phyloP scores from a whole-genome alignment of 129 eudicot species.

The Silybum marianum region DNA sequence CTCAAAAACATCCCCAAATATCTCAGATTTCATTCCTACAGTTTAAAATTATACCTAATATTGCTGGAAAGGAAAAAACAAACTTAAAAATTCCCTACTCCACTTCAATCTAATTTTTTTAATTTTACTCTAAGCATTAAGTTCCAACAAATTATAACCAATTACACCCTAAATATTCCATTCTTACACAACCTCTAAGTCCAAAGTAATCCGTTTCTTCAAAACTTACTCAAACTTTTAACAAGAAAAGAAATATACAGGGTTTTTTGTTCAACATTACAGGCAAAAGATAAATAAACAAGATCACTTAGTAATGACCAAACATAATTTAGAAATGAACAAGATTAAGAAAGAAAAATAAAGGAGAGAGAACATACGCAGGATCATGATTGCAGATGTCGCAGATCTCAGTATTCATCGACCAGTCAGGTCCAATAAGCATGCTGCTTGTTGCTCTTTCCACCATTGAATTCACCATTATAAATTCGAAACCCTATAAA shows the following conservation, averaged over 20 bases:
- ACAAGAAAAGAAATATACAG: not conserved
- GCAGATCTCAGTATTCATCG: conserved; percentile 60
- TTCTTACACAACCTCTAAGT: not conserved
- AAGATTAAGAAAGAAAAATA: not conserved
- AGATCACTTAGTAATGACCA: not conserved
- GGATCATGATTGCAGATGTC: conserved; percentile 59
- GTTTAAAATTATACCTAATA: not conserved
- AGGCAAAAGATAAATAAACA: not conserved
- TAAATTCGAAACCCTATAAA: conserved; percentile 12
- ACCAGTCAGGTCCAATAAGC: conserved; percentile 64
- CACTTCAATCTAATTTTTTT: not conserved
- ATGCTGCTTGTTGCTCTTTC: conserved; percentile 67
- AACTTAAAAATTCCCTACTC: not conserved
- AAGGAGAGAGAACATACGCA: conserved; percentile 26
- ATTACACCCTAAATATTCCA: conserved; percentile 10
- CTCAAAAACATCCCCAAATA: conserved; percentile 21
- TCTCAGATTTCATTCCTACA: conserved; percentile 2
- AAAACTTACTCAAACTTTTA: conserved; percentile 17
- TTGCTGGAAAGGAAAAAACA: not conserved
- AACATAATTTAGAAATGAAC: conserved; percentile 5
- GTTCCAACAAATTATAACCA: not conserved
- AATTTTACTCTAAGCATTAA: not conserved
- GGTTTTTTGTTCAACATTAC: conserved; percentile 14
- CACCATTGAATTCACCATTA: conserved; percentile 84
- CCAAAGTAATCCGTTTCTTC: conserved; percentile 5